Conservation (phyloP, 768 basidiomycete genomes). For the Boletus subparvulus region DNA sequence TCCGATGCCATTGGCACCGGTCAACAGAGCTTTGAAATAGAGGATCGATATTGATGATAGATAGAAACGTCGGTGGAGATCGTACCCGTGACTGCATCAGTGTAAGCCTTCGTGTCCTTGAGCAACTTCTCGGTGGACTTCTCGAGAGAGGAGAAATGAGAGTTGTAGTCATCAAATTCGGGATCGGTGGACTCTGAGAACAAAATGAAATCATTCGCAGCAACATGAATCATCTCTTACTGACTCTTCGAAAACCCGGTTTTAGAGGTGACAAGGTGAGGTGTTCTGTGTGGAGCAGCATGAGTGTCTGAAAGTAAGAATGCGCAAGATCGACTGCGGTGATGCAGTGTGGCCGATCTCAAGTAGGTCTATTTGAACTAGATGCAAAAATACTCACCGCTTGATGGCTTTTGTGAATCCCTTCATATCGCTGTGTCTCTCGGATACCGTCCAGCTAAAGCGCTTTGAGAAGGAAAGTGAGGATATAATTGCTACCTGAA, state of each 20-base stretch:
- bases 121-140: slow-evolving; percentile 82
- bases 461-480: not conserved
- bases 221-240: slow-evolving; percentile 21
- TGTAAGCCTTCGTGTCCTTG: slow-evolving; percentile 89
- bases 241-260: slow-evolving; percentile 93
- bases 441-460: not conserved
- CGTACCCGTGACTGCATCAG: slow-evolving; percentile 73
- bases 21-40: slow-evolving; percentile 55
- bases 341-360: not conserved
- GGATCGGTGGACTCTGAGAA: slow-evolving; percentile 72
- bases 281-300: slow-evolving; percentile 56
- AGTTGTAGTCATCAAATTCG: slow-evolving; percentile 86
- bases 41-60: slow-evolving; percentile 2
- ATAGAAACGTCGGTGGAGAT: not conserved
- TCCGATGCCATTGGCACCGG: slow-evolving; percentile 59
- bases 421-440: slow-evolving; percentile 58
- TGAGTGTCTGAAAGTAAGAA: slow-evolving; percentile 10
- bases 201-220: slow-evolving; percentile 3
- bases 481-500: not conserved
- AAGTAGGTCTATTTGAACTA: not conserved
- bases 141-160: slow-evolving; percentile 77
- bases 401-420: slow-evolving; percentile 76
- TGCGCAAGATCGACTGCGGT: slow-evolving; percentile 3
- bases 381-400: slow-evolving; percentile 47
- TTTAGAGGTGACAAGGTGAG: slow-evolving; percentile 83